A percentile compares a stretch with the other conserved stretches of the same genome.
Conservation (phyloP, 1,284 basidiomycete genomes). For the Naganishia liquefaciens region DNA sequence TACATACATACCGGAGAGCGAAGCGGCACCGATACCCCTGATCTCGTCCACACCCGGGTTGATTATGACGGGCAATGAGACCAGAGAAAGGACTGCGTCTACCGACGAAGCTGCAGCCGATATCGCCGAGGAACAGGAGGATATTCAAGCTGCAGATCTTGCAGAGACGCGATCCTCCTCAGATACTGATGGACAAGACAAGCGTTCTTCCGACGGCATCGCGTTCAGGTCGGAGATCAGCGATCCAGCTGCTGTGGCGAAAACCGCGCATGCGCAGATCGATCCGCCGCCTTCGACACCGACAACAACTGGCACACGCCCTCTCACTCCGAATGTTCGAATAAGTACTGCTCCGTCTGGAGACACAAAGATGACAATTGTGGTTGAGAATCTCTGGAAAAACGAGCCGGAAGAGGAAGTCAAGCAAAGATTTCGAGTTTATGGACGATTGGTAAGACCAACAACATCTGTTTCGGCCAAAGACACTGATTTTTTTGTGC, state of each 20-base stretch:
- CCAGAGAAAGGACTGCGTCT: no score
- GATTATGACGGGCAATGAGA: no score
- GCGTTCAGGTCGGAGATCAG: background rate
- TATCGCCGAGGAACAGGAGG: no score
- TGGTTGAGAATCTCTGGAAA: conserved; percentile 9
- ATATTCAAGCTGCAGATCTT: no score
- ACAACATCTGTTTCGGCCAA: background rate
- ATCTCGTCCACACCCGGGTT: no score
- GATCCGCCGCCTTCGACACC: background rate
- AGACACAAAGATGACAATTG: conserved; percentile 13
- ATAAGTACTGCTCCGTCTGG: conserved; percentile 15
- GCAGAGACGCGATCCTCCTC: no score
- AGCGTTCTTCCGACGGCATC: no score
- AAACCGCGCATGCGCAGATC: background rate
- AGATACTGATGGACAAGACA: no score
- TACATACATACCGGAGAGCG: no score
- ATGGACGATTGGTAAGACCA: conserved; percentile 21
- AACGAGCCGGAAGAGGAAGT: conserved; percentile 9
- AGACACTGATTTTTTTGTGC: background rate
- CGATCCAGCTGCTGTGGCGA: background rate
- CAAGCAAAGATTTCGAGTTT: conserved; percentile 11
- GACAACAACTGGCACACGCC: background rate
- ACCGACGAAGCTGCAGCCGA: no score
- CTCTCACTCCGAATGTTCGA: conserved; percentile 13
- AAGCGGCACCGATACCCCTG: no score